Evolutionary conservation across 192 early-diverging fungal species (phyloP), one percentile per base, ranked within the genome.

Genomic region (Spinellus fusiger): DNA sequence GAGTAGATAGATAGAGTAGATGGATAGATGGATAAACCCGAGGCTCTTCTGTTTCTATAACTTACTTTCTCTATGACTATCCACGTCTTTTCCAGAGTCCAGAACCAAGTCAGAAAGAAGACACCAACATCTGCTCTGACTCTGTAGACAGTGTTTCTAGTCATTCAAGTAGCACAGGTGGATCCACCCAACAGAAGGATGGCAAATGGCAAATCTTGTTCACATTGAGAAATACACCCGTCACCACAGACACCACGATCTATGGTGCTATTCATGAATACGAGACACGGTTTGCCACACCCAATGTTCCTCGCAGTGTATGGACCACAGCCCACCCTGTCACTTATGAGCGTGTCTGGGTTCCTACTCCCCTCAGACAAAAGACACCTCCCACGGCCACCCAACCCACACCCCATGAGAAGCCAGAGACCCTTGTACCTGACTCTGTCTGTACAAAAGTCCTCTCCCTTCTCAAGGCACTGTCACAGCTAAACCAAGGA

Each of bases 251-350:
- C 46, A 73, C 58, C 33, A 89, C 87, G 4, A 79, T 92, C 0
- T 90, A 89, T 73, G 86, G 80, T 20, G 84, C 87, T 33, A 66
- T 88, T 26, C 87, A 84, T 55, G 60, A 70, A 25, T 66, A 78
- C 54, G 85, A 88, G 62, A 61, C 33, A n/a, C 34, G 50, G 8
- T n/a, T n/a, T n/a, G n/a, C n/a, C n/a, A 26, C 38, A 29, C 69
- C 73, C 4, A 61, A 62, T 59, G 40, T 54, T 31, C 48, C 59
- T 4, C 59, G 71, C 47, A 77, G 79, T 46, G 68, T 87, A 1
- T 92, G 87, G 87, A 64, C 59, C 28, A 69, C 75, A 7, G 73
- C 77, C 3, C 84, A 80, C 51, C 80, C 82, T 1, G 74, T 90
- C 28, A 79, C 67, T 20, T 91, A 73, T 65, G 62, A 77, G 35